Percentiles rank a stretch among this genome's conserved stretches.
These are phyloP conservation scores for Thalassiosira gravida DNA, from an alignment of 352 stramenopile genomes.

Conservation along the genomic window DNA sequence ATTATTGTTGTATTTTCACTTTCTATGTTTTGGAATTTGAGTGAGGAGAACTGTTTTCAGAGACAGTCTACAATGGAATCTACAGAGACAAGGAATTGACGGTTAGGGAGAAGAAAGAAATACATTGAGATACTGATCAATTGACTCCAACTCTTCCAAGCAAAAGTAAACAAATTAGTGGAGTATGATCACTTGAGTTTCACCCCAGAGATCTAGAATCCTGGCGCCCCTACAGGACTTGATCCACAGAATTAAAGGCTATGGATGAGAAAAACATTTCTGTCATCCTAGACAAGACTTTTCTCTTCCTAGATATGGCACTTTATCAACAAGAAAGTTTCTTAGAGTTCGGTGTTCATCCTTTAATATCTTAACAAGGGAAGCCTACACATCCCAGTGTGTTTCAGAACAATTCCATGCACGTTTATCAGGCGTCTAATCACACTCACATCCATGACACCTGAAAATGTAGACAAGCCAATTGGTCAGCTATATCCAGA, in stretches of 20 bases:
- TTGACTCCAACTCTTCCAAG: slow-evolving; percentile 10
- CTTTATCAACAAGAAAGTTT: background rate
- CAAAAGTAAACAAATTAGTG: background rate
- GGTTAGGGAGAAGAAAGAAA: slow-evolving; percentile 1
- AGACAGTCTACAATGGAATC: slow-evolving; percentile 12
- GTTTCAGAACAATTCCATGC: slow-evolving; percentile 33
- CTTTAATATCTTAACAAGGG: slow-evolving; percentile 50
- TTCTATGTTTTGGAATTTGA: too few species aligned
- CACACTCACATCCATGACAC: slow-evolving; percentile 8
- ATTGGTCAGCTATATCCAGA: slow-evolving; percentile 21
- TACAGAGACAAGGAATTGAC: slow-evolving; percentile 32
- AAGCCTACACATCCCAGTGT: slow-evolving; percentile 21
- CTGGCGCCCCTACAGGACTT: background rate
- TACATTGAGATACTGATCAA: slow-evolving; percentile 9
- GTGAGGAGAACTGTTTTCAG: slow-evolving; percentile 2
- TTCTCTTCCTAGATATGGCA: slow-evolving; percentile 29
- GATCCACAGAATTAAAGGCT: slow-evolving; percentile 12
- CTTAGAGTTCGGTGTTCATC: slow-evolving; percentile 27
- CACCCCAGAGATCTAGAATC: slow-evolving; percentile 34
- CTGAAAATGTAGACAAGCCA: slow-evolving; percentile 8
- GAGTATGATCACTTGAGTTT: slow-evolving; percentile 27
- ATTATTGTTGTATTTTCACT: too few species aligned
- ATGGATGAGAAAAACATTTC: background rate
- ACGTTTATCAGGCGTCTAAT: slow-evolving; percentile 6
- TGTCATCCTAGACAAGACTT: background rate